Conservation (phyloP, 805 yeast species). For the Starmerella ratchasimensis region DNA sequence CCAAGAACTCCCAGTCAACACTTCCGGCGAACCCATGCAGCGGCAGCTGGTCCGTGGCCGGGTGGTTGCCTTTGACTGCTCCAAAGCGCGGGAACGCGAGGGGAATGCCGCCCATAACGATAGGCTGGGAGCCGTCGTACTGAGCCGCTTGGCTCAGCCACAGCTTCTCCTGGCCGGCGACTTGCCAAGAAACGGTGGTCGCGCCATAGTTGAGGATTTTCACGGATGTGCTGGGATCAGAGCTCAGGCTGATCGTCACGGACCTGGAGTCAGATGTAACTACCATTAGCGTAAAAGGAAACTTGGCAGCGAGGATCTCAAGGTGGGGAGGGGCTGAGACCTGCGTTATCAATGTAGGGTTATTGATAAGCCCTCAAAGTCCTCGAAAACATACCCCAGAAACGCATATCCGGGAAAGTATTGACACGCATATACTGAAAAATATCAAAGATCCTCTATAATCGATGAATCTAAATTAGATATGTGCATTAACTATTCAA, state of each 20-base stretch:
- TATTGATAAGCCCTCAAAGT: too few relatives aligned
- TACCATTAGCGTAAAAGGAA: constrained; percentile 15
- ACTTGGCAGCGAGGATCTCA: too few relatives aligned
- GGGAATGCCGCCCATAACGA: constrained; percentile 96
- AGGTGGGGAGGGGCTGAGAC: too few relatives aligned
- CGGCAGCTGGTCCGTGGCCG: constrained; percentile 45
- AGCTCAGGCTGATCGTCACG: constrained; percentile 16
- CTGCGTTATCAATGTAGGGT: too few relatives aligned
- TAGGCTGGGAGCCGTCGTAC: constrained; percentile 80
- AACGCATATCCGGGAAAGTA: too few relatives aligned
- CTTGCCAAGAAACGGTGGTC: constrained; percentile 68
- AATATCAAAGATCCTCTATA: too few relatives aligned
- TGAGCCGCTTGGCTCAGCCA: constrained; percentile 56
- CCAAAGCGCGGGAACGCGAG: constrained; percentile 85
- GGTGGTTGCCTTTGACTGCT: constrained; percentile 28
- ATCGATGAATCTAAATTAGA: too few relatives aligned
- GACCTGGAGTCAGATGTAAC: constrained; percentile 10
- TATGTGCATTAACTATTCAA: too few relatives aligned
- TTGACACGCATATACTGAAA: too few relatives aligned
- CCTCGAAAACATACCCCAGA: too few relatives aligned
- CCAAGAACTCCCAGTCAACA: constrained; percentile 85
- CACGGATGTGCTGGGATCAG: constrained; percentile 26
- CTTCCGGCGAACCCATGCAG: constrained; percentile 96
- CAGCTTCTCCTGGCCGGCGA: constrained; percentile 60
- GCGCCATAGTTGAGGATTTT: constrained; percentile 78